Percentiles rank a stretch among this genome's conserved stretches.
These are phyloP conservation scores for Aspergillus funiculosus DNA, from an alignment of 495 filamentous ascomycete species.

Conservation along the genomic window DNA sequence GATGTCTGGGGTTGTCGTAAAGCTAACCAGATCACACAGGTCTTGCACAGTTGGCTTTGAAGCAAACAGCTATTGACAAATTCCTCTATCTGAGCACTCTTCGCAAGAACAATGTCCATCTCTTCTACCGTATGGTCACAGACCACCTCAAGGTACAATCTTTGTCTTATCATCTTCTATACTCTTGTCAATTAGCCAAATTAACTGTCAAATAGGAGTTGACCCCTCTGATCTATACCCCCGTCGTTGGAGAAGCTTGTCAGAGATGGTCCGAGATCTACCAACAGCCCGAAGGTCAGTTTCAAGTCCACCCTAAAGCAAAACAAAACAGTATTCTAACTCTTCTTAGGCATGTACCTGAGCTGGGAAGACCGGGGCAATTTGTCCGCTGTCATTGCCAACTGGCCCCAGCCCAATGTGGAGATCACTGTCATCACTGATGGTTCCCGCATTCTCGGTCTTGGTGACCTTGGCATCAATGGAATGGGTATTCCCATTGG, in stretches of 20 bases:
- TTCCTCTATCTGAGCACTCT: constrained; percentile 88
- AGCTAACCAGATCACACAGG: constrained; percentile 33
- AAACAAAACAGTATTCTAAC: constrained; percentile 29
- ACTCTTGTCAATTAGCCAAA: background rate
- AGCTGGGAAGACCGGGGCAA: constrained; percentile 85
- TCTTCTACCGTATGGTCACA: constrained; percentile 91
- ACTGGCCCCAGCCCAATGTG: constrained; percentile 82
- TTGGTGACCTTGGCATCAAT: constrained; percentile 94
- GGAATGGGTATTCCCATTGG: constrained; percentile 98
- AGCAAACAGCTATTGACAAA: constrained; percentile 80
- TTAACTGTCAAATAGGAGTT: constrained; percentile 52
- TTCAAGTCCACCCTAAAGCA: constrained; percentile 16
- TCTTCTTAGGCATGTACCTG: constrained; percentile 64
- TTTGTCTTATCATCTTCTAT: background rate
- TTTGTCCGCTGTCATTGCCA: constrained; percentile 73
- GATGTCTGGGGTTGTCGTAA: no score
- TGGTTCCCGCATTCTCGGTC: constrained; percentile 90
- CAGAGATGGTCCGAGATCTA: constrained; percentile 93
- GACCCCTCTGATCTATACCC: constrained; percentile 95
- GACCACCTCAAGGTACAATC: constrained; percentile 67
- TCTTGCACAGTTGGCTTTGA: constrained; percentile 67
- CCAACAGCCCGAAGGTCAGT: constrained; percentile 81
- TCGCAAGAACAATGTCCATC: constrained; percentile 81
- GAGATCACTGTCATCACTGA: constrained; percentile 98
- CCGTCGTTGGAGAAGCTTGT: constrained; percentile 95